Evolutionary conservation across 2,329 filamentous ascomycete species (phyloP), one percentile per base, ranked within the genome.

Genomic region (Trichoderma endophyticum): DNA sequence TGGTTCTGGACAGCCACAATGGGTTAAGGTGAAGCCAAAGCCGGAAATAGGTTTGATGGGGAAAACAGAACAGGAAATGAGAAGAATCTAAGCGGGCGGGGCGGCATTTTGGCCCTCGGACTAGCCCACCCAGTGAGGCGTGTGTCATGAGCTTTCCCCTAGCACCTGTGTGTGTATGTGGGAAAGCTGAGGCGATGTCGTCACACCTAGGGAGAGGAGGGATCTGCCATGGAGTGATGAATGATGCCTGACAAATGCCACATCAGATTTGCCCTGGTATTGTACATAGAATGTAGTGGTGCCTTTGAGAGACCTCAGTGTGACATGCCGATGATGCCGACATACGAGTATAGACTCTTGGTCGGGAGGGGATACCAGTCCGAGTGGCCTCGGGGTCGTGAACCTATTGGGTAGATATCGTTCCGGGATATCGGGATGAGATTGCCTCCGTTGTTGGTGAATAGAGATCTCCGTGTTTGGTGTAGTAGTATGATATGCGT

Each of bases 41-140:
- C 28, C 67, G 67, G 57, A 62, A 70, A 51, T 70, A 61, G 67
- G 39, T 18, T 54, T 36, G 56, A 70, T n/a, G 56, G 56, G 28
- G 39, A 32, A 54, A 62, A 36, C 67, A 54, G 39, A 70, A 70
- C 59, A 51, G 67, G 67, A 70, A 70, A 70, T 54, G 67, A 62
- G 56, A 68, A 60, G 39, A 51, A 51, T 36, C 30, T 26, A 56
- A 56, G 39, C 39, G 39, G 39, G 39, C 66, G 36, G 66, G 66
- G 66, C 57, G 28, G 28, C 54, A 36, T 28, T 43, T 32, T 60
- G 65, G 26, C 14, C 30, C 48, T 34, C 43, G 51, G 28, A 57
- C 43, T 39, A 51, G 48, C 32, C 48, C 18, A 32, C 26, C 57
- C 51, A 62, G 30, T 54, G 54, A 67, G 34, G 43, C 62, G 43